Percentiles rank a stretch among this genome's conserved stretches.
Conservation (phyloP, 169 alveolate species). For the Cryptosporidium canis region DNA sequence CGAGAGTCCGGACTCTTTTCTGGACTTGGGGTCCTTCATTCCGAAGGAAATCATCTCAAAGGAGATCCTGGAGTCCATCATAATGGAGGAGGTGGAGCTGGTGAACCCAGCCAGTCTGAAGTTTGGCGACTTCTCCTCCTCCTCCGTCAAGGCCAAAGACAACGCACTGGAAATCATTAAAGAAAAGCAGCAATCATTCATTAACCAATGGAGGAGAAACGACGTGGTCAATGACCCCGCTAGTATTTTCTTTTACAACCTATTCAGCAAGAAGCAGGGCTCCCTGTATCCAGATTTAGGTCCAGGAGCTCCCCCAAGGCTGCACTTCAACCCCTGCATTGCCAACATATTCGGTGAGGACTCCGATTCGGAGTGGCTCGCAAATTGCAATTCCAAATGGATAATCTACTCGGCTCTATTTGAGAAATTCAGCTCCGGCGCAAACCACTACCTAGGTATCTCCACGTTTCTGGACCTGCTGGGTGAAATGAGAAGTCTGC, state of each 20-base stretch:
- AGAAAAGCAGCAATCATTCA: constrained; percentile 27
- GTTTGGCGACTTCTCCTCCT: not conserved
- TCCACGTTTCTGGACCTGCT: constrained; percentile 34
- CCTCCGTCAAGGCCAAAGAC: not conserved
- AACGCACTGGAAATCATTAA: not conserved
- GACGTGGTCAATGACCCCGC: constrained; percentile 46
- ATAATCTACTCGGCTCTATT: constrained; percentile 16
- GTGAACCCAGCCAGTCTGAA: not conserved
- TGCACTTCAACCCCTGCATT: constrained; percentile 22
- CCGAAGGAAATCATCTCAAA: constrained; percentile 63
- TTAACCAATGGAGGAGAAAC: constrained; percentile 13
- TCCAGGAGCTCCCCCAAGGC: not conserved
- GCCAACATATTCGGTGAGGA: not conserved
- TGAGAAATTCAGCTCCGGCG: not conserved
- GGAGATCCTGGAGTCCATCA: constrained; percentile 39
- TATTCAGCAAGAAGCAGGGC: not conserved
- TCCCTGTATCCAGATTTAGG: not conserved
- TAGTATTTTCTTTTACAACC: constrained; percentile 26
- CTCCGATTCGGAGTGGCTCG: constrained; percentile 13
- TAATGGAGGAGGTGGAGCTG: constrained; percentile 38
- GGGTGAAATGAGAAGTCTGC: constrained; percentile 11
- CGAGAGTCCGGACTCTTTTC: constrained; percentile 24
- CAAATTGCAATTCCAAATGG: constrained; percentile 52
- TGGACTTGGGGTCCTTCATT: constrained; percentile 38
- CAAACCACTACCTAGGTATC: not conserved